Percentiles rank a stretch among this genome's conserved stretches.
These are phyloP conservation scores for Xylaria multiplex DNA, from an alignment of 2,329 filamentous ascomycete genomes.

Conservation along the genomic window DNA sequence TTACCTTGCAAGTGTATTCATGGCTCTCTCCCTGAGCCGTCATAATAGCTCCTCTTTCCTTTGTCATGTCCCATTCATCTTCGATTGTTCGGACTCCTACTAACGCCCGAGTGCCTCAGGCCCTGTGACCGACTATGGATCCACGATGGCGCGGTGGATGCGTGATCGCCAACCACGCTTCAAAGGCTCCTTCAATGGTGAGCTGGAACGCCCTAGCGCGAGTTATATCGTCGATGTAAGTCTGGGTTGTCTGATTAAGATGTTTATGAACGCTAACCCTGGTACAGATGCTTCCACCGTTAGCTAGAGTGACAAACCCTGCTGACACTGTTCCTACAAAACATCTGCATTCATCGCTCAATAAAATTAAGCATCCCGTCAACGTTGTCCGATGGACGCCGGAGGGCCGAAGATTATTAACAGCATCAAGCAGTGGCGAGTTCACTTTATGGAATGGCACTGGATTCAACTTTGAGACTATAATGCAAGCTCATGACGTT, in stretches of 20 bases:
- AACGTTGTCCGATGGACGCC: constrained; percentile 98
- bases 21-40: neutral
- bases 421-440: constrained; percentile 94
- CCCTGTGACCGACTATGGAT: constrained; percentile 91
- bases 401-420: constrained; percentile 89
- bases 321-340: constrained; percentile 93
- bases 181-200: constrained; percentile 75
- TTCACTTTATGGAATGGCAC: constrained; percentile 99
- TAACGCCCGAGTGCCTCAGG: constrained; percentile 60
- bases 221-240: constrained; percentile 91
- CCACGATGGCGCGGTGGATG: constrained; percentile 92
- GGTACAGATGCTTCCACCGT: constrained; percentile 82
- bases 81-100: constrained; percentile 16
- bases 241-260: constrained; percentile 34
- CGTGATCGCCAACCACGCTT: constrained; percentile 81
- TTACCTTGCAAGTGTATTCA: neutral
- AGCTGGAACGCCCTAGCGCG: constrained; percentile 83
- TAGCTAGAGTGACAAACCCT: constrained; percentile 76
- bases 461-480: constrained; percentile 99
- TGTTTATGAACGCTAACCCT: constrained; percentile 21
- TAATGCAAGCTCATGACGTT: constrained; percentile 96
- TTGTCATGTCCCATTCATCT: constrained; percentile 2
- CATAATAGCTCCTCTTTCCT: neutral
- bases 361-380: constrained; percentile 97
- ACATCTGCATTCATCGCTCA: constrained; percentile 95